These are phyloP conservation scores for Schwanniomyces occidentalis DNA, from an alignment of 805 yeast genomes.

Conservation along the genomic window DNA sequence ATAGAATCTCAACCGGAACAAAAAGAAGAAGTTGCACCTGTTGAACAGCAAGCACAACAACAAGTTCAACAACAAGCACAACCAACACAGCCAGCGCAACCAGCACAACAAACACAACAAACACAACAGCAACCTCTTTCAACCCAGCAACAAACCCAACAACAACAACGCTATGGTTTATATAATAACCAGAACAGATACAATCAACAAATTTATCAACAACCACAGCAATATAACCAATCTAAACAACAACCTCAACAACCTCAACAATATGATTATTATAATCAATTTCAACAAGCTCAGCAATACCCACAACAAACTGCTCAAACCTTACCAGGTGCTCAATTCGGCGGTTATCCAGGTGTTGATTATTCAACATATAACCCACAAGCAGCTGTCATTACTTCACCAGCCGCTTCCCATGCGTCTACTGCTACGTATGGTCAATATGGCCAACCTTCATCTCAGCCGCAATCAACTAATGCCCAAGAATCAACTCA, in stretches of 20 bases:
- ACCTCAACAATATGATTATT: slow-evolving; percentile 31
- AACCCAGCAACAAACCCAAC: slow-evolving; percentile 12
- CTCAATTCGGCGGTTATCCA: slow-evolving; percentile 45
- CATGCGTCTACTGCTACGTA: slow-evolving; percentile 29
- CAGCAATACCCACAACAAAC: slow-evolving; percentile 45
- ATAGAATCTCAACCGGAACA: slow-evolving; percentile 18
- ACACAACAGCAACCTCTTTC: slow-evolving; percentile 12
- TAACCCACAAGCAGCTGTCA: slow-evolving; percentile 33
- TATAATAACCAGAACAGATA: slow-evolving; percentile 14
- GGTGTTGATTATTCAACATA: slow-evolving; percentile 44
- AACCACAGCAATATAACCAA: slow-evolving; percentile 19
- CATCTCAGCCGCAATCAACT: slow-evolving; percentile 16
- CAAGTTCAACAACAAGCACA: slow-evolving; percentile 24
- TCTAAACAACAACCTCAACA: slow-evolving; percentile 25
- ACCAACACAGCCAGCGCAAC: slow-evolving; percentile 11
- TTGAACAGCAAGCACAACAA: slow-evolving; percentile 11
- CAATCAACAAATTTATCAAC: slow-evolving; percentile 15
- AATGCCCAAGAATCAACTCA: slow-evolving; percentile 20
- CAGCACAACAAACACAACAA: slow-evolving; percentile 21
- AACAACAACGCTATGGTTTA: slow-evolving; percentile 14
- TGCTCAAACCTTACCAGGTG: slow-evolving; percentile 39
- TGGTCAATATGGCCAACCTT: slow-evolving; percentile 23
- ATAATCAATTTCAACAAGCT: slow-evolving; percentile 36
- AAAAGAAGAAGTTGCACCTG: slow-evolving; percentile 12
- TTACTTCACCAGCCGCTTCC: slow-evolving; percentile 26